These are phyloP conservation scores for Raffaelea ambrosiae DNA, from an alignment of 2,329 filamentous ascomycete genomes.

Conservation along the genomic window DNA sequence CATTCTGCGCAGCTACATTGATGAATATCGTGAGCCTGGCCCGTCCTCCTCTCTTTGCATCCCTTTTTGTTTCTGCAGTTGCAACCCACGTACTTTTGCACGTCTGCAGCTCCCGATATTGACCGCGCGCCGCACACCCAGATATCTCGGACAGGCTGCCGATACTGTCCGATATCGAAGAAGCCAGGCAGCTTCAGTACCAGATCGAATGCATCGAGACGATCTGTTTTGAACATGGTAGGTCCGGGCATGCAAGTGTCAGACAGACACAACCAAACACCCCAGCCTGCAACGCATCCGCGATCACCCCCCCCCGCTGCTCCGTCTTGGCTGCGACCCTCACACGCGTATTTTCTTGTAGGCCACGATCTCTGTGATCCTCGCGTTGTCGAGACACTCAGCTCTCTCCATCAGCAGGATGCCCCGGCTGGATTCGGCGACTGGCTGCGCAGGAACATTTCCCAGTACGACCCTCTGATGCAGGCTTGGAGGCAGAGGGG, in stretches of 20 bases:
- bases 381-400: conserved; percentile 28
- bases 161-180: conserved; percentile 45
- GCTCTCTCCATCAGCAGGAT: conserved; percentile 25
- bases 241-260: too few species aligned
- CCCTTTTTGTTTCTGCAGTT: conserved; percentile 4
- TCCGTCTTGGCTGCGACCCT: too few species aligned
- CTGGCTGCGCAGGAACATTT: conserved; percentile 46
- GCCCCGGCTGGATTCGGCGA: conserved; percentile 37
- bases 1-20: conserved; percentile 38
- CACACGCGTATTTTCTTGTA: too few species aligned
- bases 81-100: too few species aligned
- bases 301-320: too few species aligned
- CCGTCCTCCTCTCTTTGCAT: conserved; percentile 7
- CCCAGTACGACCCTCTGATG: conserved; percentile 38
- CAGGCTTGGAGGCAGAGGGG: conserved; percentile 30
- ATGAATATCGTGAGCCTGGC: conserved; percentile 36
- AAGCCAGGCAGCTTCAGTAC: conserved; percentile 48
- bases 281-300: too few species aligned
- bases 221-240: conserved; percentile 41
- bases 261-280: too few species aligned
- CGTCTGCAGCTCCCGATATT: too few species aligned
- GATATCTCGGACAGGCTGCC: conserved; percentile 31
- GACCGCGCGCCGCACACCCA: conserved; percentile 15
- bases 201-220: conserved; percentile 50
- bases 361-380: conserved; percentile 34